Percentiles rank a stretch among this genome's conserved stretches.
Conservation (phyloP, 1,139 yeast genomes). For the Sugiyamaella pinicola region DNA sequence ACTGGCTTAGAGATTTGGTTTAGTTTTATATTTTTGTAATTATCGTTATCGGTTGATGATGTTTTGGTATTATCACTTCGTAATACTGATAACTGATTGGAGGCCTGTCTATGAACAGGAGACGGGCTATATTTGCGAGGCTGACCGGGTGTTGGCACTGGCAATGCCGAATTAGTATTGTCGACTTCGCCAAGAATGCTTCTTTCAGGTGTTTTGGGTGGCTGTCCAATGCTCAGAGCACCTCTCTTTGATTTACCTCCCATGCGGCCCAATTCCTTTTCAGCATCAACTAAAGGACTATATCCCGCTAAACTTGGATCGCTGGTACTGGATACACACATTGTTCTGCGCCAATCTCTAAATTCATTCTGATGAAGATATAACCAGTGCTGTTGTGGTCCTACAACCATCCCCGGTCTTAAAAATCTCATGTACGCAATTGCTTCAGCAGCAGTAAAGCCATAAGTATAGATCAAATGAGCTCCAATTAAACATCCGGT, state of each 20-base stretch:
- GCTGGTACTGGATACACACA: conserved; percentile 74
- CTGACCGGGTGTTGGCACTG: conserved; percentile 93
- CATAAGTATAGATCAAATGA: conserved; percentile 91
- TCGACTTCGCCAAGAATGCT: conserved; percentile 73
- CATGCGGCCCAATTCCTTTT: conserved; percentile 15
- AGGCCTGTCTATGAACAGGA: conserved; percentile 26
- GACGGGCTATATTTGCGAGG: conserved; percentile 65
- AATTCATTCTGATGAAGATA: conserved; percentile 94
- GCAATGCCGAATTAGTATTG: conserved; percentile 75
- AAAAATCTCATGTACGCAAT: conserved; percentile 95
- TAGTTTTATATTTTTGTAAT: neutral
- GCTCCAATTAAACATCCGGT: conserved; percentile 98
- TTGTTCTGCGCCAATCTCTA: conserved; percentile 93
- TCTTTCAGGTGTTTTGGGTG: conserved; percentile 74
- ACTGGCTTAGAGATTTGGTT: conserved; percentile 1
- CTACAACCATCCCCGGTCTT: conserved; percentile 99
- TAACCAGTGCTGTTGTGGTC: conserved; percentile 99
- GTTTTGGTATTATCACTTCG: conserved; percentile 2
- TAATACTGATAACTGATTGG: conserved; percentile 14
- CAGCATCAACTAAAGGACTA: conserved; percentile 57
- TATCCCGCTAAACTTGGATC: conserved; percentile 77
- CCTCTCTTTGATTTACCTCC: conserved; percentile 38
- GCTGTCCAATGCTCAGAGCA: conserved; percentile 28
- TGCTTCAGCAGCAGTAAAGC: conserved; percentile 95
- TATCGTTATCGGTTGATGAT: neutral